Evolutionary conservation across 2,329 filamentous ascomycete genomes (phyloP).

Genomic region (Ceratocystis eucalypticola): DNA sequence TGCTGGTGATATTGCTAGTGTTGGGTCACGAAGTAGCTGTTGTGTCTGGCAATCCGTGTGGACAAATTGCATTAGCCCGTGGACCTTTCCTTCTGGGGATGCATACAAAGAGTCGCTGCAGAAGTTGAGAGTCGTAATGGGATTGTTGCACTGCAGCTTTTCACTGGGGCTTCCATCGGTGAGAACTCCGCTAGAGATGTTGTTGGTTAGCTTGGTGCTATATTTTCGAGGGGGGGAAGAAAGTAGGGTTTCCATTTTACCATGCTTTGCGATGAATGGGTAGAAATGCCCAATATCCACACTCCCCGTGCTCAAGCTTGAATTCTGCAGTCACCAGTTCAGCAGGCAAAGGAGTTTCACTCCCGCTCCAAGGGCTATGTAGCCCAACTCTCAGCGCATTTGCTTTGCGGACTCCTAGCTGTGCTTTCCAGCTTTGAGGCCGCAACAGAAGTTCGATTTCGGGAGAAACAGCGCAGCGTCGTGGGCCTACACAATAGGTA

Average conservation of each 20-base stretch:
- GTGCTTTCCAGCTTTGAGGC: slow-evolving; percentile 14
- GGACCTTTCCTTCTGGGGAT: background rate
- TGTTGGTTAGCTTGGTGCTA: background rate
- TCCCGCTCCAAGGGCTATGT: slow-evolving; percentile 9
- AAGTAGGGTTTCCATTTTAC: background rate
- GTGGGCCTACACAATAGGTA: slow-evolving; percentile 12
- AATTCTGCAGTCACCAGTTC: slow-evolving; percentile 3
- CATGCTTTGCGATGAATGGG: slow-evolving; percentile 15
- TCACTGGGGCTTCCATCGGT: background rate
- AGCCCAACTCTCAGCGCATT: slow-evolving; percentile 8
- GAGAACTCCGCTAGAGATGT: slow-evolving; percentile 5
- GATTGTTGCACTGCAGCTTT: background rate
- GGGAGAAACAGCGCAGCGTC: background rate
- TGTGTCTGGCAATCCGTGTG: slow-evolving; percentile 15
- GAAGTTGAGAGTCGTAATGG: slow-evolving; percentile 6
- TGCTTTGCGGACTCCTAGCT: slow-evolving; percentile 10
- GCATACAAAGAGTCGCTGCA: slow-evolving; percentile 13
- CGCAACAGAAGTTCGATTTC: background rate
- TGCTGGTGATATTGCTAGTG: background rate
- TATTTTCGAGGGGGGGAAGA: background rate
- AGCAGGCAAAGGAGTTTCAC: slow-evolving; percentile 5
- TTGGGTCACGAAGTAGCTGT: background rate
- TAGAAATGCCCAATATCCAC: slow-evolving; percentile 17
- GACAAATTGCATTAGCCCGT: slow-evolving; percentile 13
- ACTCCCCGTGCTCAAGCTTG: slow-evolving; percentile 9